Base-by-base conservation (phyloP, 1,284 basidiomycete genomes). In the Chalciporus sp. region DNA sequence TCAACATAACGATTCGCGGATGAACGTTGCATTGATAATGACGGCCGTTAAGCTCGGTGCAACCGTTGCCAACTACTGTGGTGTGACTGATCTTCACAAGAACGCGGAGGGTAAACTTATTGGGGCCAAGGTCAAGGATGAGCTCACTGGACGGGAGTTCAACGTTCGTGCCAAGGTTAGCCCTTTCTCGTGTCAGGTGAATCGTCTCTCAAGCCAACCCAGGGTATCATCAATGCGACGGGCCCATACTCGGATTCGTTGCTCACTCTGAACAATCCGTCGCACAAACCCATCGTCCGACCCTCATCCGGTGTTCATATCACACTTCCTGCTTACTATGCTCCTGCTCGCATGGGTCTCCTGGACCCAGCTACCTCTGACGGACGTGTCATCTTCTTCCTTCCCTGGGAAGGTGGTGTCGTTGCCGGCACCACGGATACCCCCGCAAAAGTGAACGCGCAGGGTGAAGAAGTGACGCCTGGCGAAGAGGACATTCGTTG, bases 321-420 rank as follows among this genome's bases (percentile, higher is more conserved):
- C 73, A 98, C 96, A 0, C 85, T 99, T 11, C 96, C 96, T 3
- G 94, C 93, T 71, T 99, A 98, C 78, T 98, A 97, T 69, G 93
- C 94, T 7, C 95, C 96, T 2, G 88, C 93, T 48, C 91, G 84
- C 54, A 98, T 98, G 92, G 96, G 95, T 47, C 82, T 99, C 7
- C 84, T 99, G 51, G 96, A 99, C 74, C 96, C 96, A 0, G 82
- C 92, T 10, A 98, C 96, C 8, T 95, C 92, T 0, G 96, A 99
- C 64, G 96, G 96, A 1, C 89, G 96, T 43, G 95, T 99, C 56
- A 96, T 98, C 69, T 99, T 98, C 82, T 98, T 98, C 84, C 82
- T 99, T 19, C 96, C 96, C 0, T 99, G 96, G 96, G 91, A 98
- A 75, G 96, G 96, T 20, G 94, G 92, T 74, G 95, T 95, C 46